phyloP scores from a whole-genome alignment of 2,329 filamentous ascomycete genomes.

The Talaromyces sp. region DNA sequence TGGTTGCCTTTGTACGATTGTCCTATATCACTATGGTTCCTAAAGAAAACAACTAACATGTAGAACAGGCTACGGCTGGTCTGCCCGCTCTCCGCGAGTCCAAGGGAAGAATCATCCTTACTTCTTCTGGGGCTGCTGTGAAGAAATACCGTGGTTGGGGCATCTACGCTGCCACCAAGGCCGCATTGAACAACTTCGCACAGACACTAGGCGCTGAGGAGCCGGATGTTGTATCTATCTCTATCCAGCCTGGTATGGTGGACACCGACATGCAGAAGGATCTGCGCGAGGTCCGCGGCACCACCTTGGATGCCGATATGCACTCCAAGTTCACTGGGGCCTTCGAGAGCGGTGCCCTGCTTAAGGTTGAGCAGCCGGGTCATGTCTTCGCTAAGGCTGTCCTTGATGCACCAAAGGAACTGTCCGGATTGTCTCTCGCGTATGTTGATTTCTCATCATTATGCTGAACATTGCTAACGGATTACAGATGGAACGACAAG shows the following conservation, averaged over 20 bases:
- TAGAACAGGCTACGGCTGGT: slow-evolving; percentile 31
- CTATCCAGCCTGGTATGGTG: slow-evolving; percentile 38
- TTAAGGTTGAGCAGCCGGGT: slow-evolving; percentile 82
- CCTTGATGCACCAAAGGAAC: slow-evolving; percentile 62
- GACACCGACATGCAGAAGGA: slow-evolving; percentile 52
- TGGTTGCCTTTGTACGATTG: slow-evolving; percentile 73
- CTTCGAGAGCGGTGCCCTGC: slow-evolving; percentile 70
- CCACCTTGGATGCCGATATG: slow-evolving; percentile 61
- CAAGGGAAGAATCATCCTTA: slow-evolving; percentile 41
- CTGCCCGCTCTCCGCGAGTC: slow-evolving; percentile 36
- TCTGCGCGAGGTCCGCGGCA: slow-evolving; percentile 72
- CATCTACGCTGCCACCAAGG: slow-evolving; percentile 41
- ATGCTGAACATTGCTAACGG: slow-evolving; percentile 25
- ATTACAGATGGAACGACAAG: slow-evolving; percentile 49
- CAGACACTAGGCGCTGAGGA: slow-evolving; percentile 35
- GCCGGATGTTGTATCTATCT: slow-evolving; percentile 30
- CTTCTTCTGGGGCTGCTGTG: slow-evolving; percentile 38
- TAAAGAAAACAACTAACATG: not conserved
- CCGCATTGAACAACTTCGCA: slow-evolving; percentile 39
- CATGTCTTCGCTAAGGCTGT: slow-evolving; percentile 82
- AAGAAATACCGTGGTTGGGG: slow-evolving; percentile 39
- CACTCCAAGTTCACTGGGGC: slow-evolving; percentile 68
- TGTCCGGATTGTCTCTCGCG: slow-evolving; percentile 74
- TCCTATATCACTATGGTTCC: no score
- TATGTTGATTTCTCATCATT: slow-evolving; percentile 24